Base-by-base conservation (phyloP, 1,284 basidiomycete genomes). In the Ceratobasidium papillatum region DNA sequence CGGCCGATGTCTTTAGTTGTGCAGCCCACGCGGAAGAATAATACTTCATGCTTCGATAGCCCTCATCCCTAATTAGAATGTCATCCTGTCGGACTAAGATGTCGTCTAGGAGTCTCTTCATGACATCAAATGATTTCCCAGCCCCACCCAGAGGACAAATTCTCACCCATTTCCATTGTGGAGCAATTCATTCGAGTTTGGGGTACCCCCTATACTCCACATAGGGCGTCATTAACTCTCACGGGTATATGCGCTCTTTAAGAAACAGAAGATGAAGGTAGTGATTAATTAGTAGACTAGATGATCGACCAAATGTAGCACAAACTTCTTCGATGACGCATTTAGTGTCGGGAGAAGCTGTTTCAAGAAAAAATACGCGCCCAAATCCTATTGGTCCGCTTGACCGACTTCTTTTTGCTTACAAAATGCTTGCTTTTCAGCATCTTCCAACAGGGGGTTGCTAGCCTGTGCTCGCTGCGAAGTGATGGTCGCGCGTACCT, bases 321-420 rank as follows among this genome's bases (percentile, higher is more conserved):
- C 27, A 30, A 25, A 52, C 51, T 11, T 1, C 30, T 14, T 4
- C 2, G 27, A 54, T 25, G 22, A 5, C 17, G 7, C 8, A 54
- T 54, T 54, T 54, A 54, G 25, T n/a, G n/a, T n/a, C n/a, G n/a
- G n/a, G n/a, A n/a, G 52, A 54, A 54, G 52, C 27, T 14, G 27
- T 30, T 32, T 54, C 30, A 30, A 1, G 11, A 19, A 30, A 54
- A 54, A 12, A 54, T 54, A 32, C 27, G 27, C 52, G 52, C 52
- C 52, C 52, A 11, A 54, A 32, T 14, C 52, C 11, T 8, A 54
- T 54, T 32, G 52, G 52, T 17, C 30, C 27, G 25, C 52, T 7
- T 22, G 52, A 30, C 47, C 3, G 7, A 14, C 38, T 41, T 41
- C 14, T 41, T 41, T 41, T 49, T 51, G 49, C 49, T 22, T 51